These are phyloP conservation scores for Penicillium sp. DNA, from an alignment of 2,329 filamentous ascomycete species.

Conservation along the genomic window DNA sequence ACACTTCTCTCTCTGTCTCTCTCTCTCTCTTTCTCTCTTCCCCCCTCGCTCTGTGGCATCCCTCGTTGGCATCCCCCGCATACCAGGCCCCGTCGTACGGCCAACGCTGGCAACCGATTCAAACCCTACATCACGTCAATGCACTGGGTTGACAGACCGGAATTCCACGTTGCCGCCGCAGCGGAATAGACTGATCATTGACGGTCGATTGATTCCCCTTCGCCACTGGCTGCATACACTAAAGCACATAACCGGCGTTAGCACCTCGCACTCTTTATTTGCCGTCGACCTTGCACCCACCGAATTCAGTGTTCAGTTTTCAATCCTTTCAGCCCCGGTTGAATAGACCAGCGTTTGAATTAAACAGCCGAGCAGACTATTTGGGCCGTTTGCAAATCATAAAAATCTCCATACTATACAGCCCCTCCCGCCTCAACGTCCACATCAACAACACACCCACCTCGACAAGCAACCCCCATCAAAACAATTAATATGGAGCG, in stretches of 20 bases:
- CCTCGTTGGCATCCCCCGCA: slow-evolving; percentile 14
- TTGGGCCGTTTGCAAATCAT: not conserved
- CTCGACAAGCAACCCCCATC: not conserved
- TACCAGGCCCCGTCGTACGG: slow-evolving; percentile 11
- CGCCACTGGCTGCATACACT: slow-evolving; percentile 1
- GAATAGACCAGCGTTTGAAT: not conserved
- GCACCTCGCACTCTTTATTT: slow-evolving; percentile 11
- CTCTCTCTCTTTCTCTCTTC: not conserved
- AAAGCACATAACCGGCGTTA: slow-evolving; percentile 10
- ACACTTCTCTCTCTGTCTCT: not conserved
- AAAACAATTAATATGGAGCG: slow-evolving; percentile 20
- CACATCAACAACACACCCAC: not conserved
- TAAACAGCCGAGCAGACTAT: not conserved
- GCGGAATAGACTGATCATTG: not conserved
- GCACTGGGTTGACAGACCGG: not conserved
- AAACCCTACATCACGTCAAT: not conserved
- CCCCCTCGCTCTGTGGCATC: not conserved
- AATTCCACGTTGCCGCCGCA: slow-evolving; percentile 1
- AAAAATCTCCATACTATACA: not conserved
- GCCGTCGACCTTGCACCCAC: not conserved
- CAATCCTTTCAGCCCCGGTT: not conserved
- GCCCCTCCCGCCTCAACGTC: not conserved
- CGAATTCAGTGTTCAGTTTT: not conserved
- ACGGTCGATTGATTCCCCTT: not conserved
- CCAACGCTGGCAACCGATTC: slow-evolving; percentile 3